phyloP scores from a whole-genome alignment of 768 basidiomycete species.

The Lentinula lateritia region DNA sequence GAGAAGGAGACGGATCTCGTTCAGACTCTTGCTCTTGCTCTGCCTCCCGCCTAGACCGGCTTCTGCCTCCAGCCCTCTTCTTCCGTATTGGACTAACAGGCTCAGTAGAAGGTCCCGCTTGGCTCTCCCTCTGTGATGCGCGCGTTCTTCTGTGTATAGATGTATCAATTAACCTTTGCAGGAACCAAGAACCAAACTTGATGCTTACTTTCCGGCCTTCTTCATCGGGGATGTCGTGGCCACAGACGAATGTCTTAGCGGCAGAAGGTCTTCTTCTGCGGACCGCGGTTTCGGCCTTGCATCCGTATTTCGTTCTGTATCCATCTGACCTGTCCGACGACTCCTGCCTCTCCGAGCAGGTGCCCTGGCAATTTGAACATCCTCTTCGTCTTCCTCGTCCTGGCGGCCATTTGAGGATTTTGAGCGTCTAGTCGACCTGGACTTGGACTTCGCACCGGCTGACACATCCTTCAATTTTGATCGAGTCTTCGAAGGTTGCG shows the following conservation, averaged over 20 bases:
- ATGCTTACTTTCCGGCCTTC: slow-evolving; percentile 1
- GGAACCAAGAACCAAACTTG: not conserved
- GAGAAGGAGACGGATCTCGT: not conserved
- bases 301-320: not conserved
- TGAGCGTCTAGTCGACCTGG: not conserved
- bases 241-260: too few species aligned
- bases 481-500: not conserved
- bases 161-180: not conserved
- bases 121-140: not conserved
- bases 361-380: not conserved
- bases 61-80: not conserved
- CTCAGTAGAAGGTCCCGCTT: not conserved
- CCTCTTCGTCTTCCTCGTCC: not conserved
- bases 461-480: not conserved
- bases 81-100: not conserved
- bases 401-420: not conserved
- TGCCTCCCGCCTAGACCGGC: not conserved
- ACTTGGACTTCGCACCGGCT: not conserved
- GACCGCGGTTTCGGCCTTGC: not conserved
- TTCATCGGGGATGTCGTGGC: slow-evolving; percentile 1
- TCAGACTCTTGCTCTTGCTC: not conserved
- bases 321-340: not conserved
- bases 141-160: not conserved
- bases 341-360: not conserved
- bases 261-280: not conserved